phyloP scores from a whole-genome alignment of 306 rosid species.

The Ormosia emarginata region DNA sequence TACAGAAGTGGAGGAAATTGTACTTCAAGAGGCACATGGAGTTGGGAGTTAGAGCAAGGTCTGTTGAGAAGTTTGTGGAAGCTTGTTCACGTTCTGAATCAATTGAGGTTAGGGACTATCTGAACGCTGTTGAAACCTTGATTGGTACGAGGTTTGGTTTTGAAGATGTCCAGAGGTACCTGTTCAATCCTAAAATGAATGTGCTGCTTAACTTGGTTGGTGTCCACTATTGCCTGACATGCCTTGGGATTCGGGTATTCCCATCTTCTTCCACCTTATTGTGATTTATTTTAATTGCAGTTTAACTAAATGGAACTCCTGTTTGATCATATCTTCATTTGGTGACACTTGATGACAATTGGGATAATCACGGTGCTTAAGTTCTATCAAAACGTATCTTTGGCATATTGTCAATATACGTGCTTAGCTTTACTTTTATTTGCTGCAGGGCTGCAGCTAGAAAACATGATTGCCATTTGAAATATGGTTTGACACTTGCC shows the following conservation, averaged over 20 bases:
- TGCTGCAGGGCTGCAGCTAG: neutral
- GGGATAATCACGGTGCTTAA: constrained; percentile 2
- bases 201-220: constrained; percentile 74
- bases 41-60: constrained; percentile 42
- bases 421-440: neutral
- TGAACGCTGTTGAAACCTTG: constrained; percentile 49
- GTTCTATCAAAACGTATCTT: constrained; percentile 1
- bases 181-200: constrained; percentile 52
- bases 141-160: constrained; percentile 49
- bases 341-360: neutral
- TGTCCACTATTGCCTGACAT: constrained; percentile 53
- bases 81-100: constrained; percentile 37
- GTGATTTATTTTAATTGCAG: neutral
- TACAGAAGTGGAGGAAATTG: constrained; percentile 66
- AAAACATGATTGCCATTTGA: neutral
- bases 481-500: neutral
- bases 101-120: constrained; percentile 67
- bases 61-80: constrained; percentile 48
- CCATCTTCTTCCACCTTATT: neutral
- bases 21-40: constrained; percentile 64
- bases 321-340: neutral
- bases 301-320: neutral
- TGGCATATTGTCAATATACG: neutral
- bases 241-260: constrained; percentile 64
- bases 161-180: constrained; percentile 58